Conservation (phyloP, 345 rosid species). For the Eucalyptus grandis region DNA sequence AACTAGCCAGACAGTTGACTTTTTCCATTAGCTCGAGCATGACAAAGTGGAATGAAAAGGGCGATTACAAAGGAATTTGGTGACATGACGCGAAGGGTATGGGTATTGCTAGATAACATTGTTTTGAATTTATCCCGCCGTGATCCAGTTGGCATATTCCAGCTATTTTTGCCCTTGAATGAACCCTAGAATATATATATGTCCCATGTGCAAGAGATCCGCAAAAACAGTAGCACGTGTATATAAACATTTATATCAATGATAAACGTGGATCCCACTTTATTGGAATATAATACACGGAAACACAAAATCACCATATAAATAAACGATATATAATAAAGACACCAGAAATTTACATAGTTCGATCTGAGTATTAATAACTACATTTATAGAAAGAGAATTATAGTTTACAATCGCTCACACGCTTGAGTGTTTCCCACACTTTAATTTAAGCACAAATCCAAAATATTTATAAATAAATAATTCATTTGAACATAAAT, state of each 20-base stretch:
- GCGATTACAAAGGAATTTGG: background rate
- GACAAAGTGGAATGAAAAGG: background rate
- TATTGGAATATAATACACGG: too few species aligned
- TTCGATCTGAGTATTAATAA: accelerated
- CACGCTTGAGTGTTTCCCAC: too few species aligned
- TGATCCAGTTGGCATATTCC: background rate
- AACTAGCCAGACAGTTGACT: background rate
- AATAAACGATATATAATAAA: too few species aligned
- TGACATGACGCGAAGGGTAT: background rate
- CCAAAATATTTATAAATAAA: too few species aligned
- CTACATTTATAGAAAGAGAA: accelerated
- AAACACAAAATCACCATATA: too few species aligned
- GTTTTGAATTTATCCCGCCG: background rate
- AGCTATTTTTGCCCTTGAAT: background rate
- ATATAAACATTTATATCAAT: too few species aligned
- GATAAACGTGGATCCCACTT: background rate
- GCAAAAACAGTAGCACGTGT: background rate
- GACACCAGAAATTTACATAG: too few species aligned
- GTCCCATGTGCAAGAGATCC: background rate
- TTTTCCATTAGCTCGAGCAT: background rate
- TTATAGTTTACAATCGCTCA: too few species aligned
- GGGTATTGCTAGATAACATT: background rate
- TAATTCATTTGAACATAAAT: too few species aligned
- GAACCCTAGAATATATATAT: background rate
- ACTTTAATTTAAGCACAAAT: too few species aligned